Base-by-base conservation (phyloP, 768 basidiomycete genomes). In the Pleurotus tuoliensis region DNA sequence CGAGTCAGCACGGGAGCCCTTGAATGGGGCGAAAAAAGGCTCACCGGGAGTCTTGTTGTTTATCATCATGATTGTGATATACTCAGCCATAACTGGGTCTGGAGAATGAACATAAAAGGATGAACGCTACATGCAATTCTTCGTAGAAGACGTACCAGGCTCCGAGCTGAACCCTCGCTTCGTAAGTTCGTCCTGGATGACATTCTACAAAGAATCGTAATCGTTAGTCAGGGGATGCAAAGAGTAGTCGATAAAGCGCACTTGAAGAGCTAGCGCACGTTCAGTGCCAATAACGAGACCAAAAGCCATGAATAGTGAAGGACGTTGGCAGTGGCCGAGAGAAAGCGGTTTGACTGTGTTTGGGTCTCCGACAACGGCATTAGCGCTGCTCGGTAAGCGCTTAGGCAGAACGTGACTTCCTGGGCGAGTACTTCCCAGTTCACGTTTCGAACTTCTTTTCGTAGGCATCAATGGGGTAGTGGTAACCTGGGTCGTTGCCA, bases 1-100 rank as follows among this genome's bases (percentile, higher is more conserved):
- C 37, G 12, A 30, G 34, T 51, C 57, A 15, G 47, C 40, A n/a
- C 27, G 13, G 25, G 20, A 53, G 38, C 46, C 40, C 44, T 12
- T n/a, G 43, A 54, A 12, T 16, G n/a, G 39, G 16, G 30, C 34
- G 20, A 20, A 38, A 45, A 16, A n/a, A 6, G 25, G 73, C 85
- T 34, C 63, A 87, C 90, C 81, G 60, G 83, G 71, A 57, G 88
- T 86, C 76, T 94, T 95, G 71, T 90, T 90, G 67, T 95, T 95
- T 61, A 94, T 93, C 47, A 95, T 82, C 93, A 95, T 94, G 58
- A 95, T 95, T 16, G 90, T 92, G 56, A 94, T 92, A 65, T 93
- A 95, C 70, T 95, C 93, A 2, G 92, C 91, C 91, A 94, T 93
- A 63, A 93, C 90, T 12, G 85, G 84, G 71, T 94, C 92, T 91